phyloP scores from a whole-genome alignment of 345 rosid genomes.

The Citrus glauca region DNA sequence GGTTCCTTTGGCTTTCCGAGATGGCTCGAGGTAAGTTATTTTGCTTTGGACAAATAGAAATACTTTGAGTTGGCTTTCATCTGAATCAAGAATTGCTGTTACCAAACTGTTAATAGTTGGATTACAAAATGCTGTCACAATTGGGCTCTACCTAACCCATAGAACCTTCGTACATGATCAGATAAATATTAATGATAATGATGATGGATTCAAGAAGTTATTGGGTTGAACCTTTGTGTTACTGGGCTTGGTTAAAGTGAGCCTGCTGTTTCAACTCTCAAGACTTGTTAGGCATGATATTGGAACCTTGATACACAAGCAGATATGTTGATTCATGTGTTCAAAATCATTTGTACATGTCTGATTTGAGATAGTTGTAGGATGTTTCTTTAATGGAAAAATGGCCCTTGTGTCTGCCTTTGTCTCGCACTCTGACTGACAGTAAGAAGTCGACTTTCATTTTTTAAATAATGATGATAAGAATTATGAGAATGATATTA shows the following conservation, averaged over 20 bases:
- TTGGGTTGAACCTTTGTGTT: background rate
- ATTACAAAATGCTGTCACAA: background rate
- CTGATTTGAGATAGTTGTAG: background rate
- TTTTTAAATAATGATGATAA: background rate
- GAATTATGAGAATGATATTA: background rate
- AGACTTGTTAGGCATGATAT: background rate
- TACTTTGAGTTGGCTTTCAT: background rate
- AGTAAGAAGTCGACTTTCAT: background rate
- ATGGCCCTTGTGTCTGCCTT: background rate
- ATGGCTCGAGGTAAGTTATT: conserved; percentile 67
- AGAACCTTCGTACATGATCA: background rate
- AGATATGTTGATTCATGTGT: background rate
- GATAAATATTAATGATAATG: background rate
- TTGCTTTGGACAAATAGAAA: background rate
- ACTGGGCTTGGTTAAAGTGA: background rate
- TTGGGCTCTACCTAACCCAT: background rate
- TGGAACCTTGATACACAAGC: background rate
- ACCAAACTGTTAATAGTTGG: background rate
- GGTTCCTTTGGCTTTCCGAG: conserved; percentile 66
- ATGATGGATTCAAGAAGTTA: background rate
- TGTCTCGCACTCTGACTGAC: background rate
- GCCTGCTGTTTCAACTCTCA: no score
- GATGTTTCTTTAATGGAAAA: background rate
- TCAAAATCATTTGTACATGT: background rate
- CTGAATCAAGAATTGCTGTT: background rate